Percentiles rank a stretch among this genome's conserved stretches.
Evolutionary conservation across 352 stramenopile species (phyloP).

Genomic region (Globisporangium nagaii): DNA sequence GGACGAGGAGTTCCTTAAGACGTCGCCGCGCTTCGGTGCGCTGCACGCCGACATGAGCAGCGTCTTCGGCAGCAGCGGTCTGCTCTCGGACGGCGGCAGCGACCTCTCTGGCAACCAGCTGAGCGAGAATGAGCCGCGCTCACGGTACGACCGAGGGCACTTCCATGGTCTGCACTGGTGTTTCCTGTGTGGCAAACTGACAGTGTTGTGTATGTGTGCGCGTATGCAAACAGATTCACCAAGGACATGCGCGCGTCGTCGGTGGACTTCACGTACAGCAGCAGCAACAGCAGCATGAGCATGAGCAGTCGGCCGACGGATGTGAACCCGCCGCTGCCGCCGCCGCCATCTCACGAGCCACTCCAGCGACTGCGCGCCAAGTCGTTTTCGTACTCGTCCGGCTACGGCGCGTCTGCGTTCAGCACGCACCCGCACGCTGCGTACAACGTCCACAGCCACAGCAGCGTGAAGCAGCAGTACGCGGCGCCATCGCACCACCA

Average conservation of each 20-base stretch:
- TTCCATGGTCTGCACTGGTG: not conserved
- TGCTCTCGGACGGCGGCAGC: conserved; percentile 10
- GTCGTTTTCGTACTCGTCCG: conserved; percentile 72
- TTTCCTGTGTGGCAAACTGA: not conserved
- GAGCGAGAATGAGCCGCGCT: conserved; percentile 5
- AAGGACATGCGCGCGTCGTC: conserved; percentile 74
- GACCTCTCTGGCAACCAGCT: conserved; percentile 15
- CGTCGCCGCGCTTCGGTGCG: conserved; percentile 43
- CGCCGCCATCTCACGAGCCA: conserved; percentile 43
- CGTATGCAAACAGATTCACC: conserved; percentile 16
- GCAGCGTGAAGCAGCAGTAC: conserved; percentile 41
- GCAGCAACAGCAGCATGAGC: not conserved
- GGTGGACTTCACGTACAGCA: conserved; percentile 65
- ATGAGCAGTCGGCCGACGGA: conserved; percentile 25
- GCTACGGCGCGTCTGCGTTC: conserved; percentile 46
- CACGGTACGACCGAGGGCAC: conserved; percentile 1
- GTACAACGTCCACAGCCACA: conserved; percentile 14
- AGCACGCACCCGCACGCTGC: not conserved
- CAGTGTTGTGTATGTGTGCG: not conserved
- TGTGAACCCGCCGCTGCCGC: conserved; percentile 62
- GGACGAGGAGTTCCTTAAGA: conserved; percentile 54
- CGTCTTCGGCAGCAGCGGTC: conserved; percentile 2
- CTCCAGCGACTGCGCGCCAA: conserved; percentile 62
- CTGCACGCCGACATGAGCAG: conserved; percentile 8
- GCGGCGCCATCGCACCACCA: conserved; percentile 28